Evolutionary conservation across 2,329 filamentous ascomycete genomes (phyloP), one percentile per base, ranked within the genome.

Genomic region (Penicillium hordei): DNA sequence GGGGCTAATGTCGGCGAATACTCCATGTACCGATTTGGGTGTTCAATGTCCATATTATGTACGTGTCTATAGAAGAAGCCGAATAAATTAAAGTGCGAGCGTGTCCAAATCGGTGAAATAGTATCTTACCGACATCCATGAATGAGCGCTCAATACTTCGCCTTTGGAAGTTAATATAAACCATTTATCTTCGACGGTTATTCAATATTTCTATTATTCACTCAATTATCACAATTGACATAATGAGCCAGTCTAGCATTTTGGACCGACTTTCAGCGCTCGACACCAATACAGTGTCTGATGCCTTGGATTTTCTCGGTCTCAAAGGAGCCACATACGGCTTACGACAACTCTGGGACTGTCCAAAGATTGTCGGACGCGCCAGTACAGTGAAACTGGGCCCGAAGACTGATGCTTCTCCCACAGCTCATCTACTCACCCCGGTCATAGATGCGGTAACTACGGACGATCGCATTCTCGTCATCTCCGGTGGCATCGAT

Each of bases 201-300:
- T n/a, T 10, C 17, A 4, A 38, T 38, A n/a, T 38, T 38, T n/a
- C 8, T 7, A 38, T n/a, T n/a, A 10, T 38, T 7, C 8, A 13
- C 17, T 9, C 17, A n/a, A n/a, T 38, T n/a, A n/a, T 9, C 34
- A 4, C 4, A 17, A n/a, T 38, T 5, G 1, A 2, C 34, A 38
- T 8, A 9, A 38, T 38, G 34, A 38, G 9, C 9, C 8, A 38
- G 17, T 19, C 36, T 21, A 56, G 39, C 27, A 52, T 55, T 45
- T 31, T 65, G 10, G 52, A 60, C 33, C 57, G 63, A 40, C 60
- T 67, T 1, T 42, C 63, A 1, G 58, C 56, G 15, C 57, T 67
- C n/a, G 63, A 68, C 53, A 66, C 61, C 38, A 66, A 66, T 34
- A 65, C 65, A 3, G 56, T 68, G 8, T 68, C 65, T 10, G 64